These are phyloP conservation scores for Candida alai DNA, from an alignment of 805 yeast genomes.

Conservation along the genomic window DNA sequence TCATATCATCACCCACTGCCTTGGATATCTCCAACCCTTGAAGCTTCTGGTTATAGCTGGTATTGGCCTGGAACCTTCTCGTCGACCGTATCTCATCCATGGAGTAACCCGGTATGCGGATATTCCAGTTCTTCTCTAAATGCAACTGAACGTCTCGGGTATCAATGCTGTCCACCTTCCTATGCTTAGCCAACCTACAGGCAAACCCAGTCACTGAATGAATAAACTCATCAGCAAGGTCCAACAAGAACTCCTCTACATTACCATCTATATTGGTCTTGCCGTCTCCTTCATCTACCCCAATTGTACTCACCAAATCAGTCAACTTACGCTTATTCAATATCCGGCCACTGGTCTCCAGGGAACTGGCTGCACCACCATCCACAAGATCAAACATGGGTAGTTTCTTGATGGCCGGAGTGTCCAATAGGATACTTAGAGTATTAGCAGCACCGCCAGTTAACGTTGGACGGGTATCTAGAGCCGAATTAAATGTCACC, in stretches of 20 bases:
- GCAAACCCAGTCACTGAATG: constrained; percentile 89
- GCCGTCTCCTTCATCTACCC: constrained; percentile 86
- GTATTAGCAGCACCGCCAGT: constrained; percentile 79
- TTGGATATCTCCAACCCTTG: constrained; percentile 65
- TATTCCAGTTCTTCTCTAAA: constrained; percentile 90
- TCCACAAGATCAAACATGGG: constrained; percentile 72
- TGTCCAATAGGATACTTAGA: constrained; percentile 58
- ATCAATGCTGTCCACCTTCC: constrained; percentile 83
- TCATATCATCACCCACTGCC: constrained; percentile 51
- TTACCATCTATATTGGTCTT: constrained; percentile 92
- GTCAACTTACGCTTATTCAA: constrained; percentile 84
- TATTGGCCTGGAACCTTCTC: constrained; percentile 66
- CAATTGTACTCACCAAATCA: constrained; percentile 80
- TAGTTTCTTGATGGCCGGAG: constrained; percentile 70
- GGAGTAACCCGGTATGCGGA: constrained; percentile 88
- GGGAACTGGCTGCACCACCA: constrained; percentile 23
- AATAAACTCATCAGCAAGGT: constrained; percentile 94
- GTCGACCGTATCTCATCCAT: constrained; percentile 84
- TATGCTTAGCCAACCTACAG: constrained; percentile 89
- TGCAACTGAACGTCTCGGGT: constrained; percentile 89
- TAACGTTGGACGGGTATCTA: constrained; percentile 64
- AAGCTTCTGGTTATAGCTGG: constrained; percentile 60
- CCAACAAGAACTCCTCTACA: constrained; percentile 85
- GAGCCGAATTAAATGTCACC: constrained; percentile 56
- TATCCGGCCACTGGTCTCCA: constrained; percentile 69